Evolutionary conservation across 1,284 basidiomycete genomes (phyloP).

Genomic region (Blastosporella zonata): DNA sequence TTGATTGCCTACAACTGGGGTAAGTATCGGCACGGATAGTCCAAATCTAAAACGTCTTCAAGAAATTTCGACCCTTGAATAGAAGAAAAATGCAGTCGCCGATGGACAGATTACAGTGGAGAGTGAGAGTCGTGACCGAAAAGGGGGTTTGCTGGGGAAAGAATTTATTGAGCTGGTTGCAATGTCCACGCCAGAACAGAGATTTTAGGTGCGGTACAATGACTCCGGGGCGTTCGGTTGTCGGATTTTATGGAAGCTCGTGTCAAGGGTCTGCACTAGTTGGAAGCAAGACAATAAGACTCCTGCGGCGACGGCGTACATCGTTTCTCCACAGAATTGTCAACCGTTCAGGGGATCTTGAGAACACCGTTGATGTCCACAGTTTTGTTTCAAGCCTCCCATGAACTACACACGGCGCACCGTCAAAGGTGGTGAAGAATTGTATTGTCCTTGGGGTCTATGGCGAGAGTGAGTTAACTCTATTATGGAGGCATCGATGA

Average conservation of each 20-base stretch:
- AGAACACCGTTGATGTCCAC: too few species aligned
- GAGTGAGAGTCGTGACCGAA: not conserved
- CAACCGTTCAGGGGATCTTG: too few species aligned
- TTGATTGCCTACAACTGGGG: not conserved
- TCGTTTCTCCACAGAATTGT: too few species aligned
- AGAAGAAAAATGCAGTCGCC: not conserved
- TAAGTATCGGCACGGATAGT: not conserved
- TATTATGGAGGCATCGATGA: too few species aligned
- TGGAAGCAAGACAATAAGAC: too few species aligned
- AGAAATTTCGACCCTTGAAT: not conserved
- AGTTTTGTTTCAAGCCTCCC: too few species aligned
- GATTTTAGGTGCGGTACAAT: not conserved
- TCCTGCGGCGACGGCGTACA: too few species aligned
- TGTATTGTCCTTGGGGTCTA: too few species aligned
- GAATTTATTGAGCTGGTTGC: not conserved
- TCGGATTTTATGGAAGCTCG: not conserved
- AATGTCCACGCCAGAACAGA: not conserved
- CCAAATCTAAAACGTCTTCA: not conserved
- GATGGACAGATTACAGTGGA: not conserved
- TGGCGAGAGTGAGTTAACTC: too few species aligned
- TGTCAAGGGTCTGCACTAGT: not conserved
- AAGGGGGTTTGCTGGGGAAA: not conserved
- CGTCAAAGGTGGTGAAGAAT: too few species aligned
- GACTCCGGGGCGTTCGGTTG: not conserved
- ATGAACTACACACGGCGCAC: too few species aligned